phyloP scores from a whole-genome alignment of 1,139 yeast genomes.

The Saccharomyces hybrid region DNA sequence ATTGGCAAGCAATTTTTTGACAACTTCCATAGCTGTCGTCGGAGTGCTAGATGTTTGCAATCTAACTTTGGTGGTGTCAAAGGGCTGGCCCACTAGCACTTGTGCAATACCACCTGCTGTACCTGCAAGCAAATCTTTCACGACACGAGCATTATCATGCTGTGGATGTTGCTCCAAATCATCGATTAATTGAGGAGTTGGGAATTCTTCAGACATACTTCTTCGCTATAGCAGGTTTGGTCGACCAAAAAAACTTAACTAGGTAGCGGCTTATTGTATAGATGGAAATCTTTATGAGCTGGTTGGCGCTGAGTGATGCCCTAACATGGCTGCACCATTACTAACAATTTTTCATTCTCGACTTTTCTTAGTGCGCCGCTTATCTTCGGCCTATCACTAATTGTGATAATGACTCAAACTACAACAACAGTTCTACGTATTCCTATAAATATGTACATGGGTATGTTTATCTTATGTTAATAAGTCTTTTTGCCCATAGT shows the following conservation, averaged over 20 bases:
- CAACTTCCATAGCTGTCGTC: slow-evolving; percentile 66
- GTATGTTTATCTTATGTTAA: background rate
- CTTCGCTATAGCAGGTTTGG: background rate
- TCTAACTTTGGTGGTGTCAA: slow-evolving; percentile 88
- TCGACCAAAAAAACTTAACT: background rate
- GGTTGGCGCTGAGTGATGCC: background rate
- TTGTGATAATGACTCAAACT: background rate
- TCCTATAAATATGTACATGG: background rate
- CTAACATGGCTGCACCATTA: background rate
- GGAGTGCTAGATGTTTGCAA: slow-evolving; percentile 75
- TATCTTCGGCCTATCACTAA: slow-evolving; percentile 3
- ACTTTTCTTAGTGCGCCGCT: background rate
- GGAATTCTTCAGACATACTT: slow-evolving; percentile 30
- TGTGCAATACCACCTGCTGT: slow-evolving; percentile 93
- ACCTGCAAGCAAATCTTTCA: slow-evolving; percentile 80
- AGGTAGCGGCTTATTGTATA: background rate
- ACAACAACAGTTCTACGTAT: background rate
- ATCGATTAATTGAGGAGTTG: slow-evolving; percentile 30
- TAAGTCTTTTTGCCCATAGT: slow-evolving; percentile 24
- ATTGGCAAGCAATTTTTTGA: slow-evolving; percentile 54
- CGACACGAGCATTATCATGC: slow-evolving; percentile 40
- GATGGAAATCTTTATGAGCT: background rate
- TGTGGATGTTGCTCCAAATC: slow-evolving; percentile 20
- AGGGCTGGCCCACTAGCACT: slow-evolving; percentile 93
- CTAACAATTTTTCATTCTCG: background rate